phyloP scores from a whole-genome alignment of 2,329 filamentous ascomycete genomes.

The Talaromyces sp. region DNA sequence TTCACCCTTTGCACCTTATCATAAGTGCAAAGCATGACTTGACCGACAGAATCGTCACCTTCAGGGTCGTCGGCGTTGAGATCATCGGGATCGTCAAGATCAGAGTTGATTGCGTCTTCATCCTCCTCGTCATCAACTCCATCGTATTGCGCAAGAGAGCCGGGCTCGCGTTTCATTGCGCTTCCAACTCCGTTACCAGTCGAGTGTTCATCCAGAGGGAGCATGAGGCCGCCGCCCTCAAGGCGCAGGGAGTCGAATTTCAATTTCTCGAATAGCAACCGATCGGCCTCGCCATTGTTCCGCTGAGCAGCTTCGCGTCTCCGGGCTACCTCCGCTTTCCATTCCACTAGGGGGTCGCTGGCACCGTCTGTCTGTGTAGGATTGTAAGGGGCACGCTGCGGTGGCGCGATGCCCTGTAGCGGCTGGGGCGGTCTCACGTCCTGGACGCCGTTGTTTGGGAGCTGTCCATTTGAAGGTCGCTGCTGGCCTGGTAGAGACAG shows the following conservation, averaged over 20 bases:
- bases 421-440: constrained; percentile 37
- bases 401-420: constrained; percentile 33
- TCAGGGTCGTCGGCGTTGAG: constrained; percentile 78
- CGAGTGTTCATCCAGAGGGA: constrained; percentile 35
- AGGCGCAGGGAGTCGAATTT: constrained; percentile 35
- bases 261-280: constrained; percentile 38
- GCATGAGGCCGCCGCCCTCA: constrained; percentile 43
- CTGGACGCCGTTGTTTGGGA: constrained; percentile 35
- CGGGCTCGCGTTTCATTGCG: constrained; percentile 7
- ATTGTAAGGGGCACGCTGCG: constrained; percentile 36
- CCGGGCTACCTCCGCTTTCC: constrained; percentile 42
- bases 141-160: constrained; percentile 49
- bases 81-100: constrained; percentile 92
- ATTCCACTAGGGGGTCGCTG: constrained; percentile 51
- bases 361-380: constrained; percentile 72
- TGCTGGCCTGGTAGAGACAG: constrained; percentile 31
- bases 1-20: constrained; percentile 99
- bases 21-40: constrained; percentile 98
- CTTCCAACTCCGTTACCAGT: not conserved
- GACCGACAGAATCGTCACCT: constrained; percentile 74
- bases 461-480: constrained; percentile 26
- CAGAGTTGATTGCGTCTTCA: constrained; percentile 96
- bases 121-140: constrained; percentile 57
- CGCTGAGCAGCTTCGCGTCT: constrained; percentile 35
- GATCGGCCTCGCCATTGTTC: constrained; percentile 32